These are phyloP conservation scores for Trichoderma sp. DNA, from an alignment of 2,329 filamentous ascomycete genomes.

Conservation along the genomic window DNA sequence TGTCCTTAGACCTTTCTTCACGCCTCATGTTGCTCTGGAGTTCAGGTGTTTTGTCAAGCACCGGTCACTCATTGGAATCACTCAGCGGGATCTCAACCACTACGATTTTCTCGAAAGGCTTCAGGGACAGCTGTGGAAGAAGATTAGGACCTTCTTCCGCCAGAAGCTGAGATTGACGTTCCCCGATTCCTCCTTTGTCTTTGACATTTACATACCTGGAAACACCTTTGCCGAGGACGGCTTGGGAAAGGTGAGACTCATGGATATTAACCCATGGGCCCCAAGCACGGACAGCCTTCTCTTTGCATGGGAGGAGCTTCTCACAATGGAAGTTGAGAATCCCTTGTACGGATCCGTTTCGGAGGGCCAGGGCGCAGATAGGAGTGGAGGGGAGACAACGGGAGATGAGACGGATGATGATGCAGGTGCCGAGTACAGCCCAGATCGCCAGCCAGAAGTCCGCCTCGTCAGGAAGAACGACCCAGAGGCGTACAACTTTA, in stretches of 20 bases:
- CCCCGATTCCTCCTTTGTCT: constrained; percentile 79
- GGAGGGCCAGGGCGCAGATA: constrained; percentile 35
- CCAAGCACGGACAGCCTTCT: constrained; percentile 83
- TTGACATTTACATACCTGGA: constrained; percentile 89
- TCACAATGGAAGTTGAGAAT: constrained; percentile 66
- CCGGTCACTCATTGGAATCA: constrained; percentile 76
- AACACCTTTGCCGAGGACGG: constrained; percentile 55
- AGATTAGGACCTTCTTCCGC: constrained; percentile 76
- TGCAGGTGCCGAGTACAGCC: constrained; percentile 50
- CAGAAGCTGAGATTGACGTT: constrained; percentile 74
- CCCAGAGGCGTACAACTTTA: constrained; percentile 84
- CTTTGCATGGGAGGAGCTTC: constrained; percentile 86
- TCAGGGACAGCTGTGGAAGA: constrained; percentile 64
- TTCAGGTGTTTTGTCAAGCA: constrained; percentile 95
- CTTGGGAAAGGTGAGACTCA: constrained; percentile 75
- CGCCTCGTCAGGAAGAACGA: constrained; percentile 81
- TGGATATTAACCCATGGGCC: constrained; percentile 97
- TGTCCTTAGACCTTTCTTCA: constrained; percentile 84
- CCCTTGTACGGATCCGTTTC: constrained; percentile 54
- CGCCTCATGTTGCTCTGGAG: constrained; percentile 85
- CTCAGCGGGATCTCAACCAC: constrained; percentile 86
- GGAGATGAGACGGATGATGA: constrained; percentile 43
- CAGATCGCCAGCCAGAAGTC: constrained; percentile 72
- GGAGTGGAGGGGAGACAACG: constrained; percentile 40
- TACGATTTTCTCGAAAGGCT: constrained; percentile 76